Percentiles rank a stretch among this genome's conserved stretches.
Evolutionary conservation across 2,329 filamentous ascomycete genomes (phyloP).

Genomic region (Trichophyton verrucosum): DNA sequence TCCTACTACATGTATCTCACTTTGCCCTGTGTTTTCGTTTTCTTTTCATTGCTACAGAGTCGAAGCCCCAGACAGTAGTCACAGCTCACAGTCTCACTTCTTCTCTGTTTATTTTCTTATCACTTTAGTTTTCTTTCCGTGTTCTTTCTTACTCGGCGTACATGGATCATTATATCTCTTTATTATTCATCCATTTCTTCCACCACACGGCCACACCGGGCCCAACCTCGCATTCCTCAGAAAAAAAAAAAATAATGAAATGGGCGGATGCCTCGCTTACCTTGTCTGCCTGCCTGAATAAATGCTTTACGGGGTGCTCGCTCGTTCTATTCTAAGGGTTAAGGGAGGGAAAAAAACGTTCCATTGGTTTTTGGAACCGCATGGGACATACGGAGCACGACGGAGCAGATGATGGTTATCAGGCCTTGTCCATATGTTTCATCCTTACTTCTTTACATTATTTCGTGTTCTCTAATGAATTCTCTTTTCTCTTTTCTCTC

Average conservation of each 20-base stretch:
- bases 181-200: neutral
- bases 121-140: neutral
- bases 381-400: neutral
- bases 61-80: neutral
- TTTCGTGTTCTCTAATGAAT: neutral
- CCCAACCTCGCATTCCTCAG: neutral
- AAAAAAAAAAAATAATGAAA: neutral
- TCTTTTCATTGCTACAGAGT: neutral
- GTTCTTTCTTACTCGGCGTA: neutral
- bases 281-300: neutral
- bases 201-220: neutral
- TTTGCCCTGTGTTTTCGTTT: neutral
- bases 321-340: neutral
- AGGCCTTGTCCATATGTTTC: neutral
- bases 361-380: neutral
- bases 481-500: too few relatives aligned
- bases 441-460: neutral
- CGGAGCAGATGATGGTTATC: constrained; percentile 2
- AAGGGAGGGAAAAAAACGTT: neutral
- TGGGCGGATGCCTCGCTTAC: neutral
- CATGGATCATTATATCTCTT: neutral
- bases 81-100: neutral
- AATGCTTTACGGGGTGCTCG: neutral
- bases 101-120: neutral
- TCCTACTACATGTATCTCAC: neutral